Evolutionary conservation across 2,329 filamentous ascomycete genomes (phyloP), one percentile per base, ranked within the genome.

Genomic region (Hypoxylon sp.): DNA sequence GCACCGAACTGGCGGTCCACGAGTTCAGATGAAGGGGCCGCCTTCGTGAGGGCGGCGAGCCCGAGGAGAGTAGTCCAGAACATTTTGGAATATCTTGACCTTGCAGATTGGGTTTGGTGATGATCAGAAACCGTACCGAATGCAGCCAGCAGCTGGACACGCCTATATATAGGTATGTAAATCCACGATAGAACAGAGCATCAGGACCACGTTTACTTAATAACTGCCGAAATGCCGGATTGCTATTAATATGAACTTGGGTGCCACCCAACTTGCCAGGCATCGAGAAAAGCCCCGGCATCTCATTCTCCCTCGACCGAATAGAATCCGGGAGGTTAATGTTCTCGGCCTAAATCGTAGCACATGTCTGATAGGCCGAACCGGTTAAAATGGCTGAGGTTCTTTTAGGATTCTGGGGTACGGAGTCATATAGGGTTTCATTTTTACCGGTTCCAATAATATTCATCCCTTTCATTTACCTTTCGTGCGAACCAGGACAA

Each of bases 41-140:
- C 74, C 43, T 72, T 69, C 50, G 65, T 72, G 55, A 74, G 64
- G 24, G 73, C 73, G 52, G 74, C 55, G 46, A 76, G 59, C 49
- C 71, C 67, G 68, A 77, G 68, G 32, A 76, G 63, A 50, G 72
- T 65, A 56, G 73, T 62, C 74, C 73, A 76, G 58, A 72, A 71
- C 75, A 77, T 77, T 55, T 62, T 74, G 51, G 26, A 19, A 49
- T 60, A 67, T 55, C 44, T 70, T 65, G 49, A 58, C 51, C 46
- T 65, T n/a, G 50, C 39, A 51, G 37, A 65, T 47, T 52, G 20
- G 56, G 50, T 24, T 56, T 41, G 52, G 26, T 60, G 58, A 53
- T 61, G 30, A 22, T n/a, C 52, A 54, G 41, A 57, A 47, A 17
- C 17, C 28, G 56, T 51, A 47, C 56, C 34, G 46, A 34, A 54